Evolutionary conservation across 2,329 filamentous ascomycete species (phyloP), one percentile per base, ranked within the genome.

Genomic region (Nemania diffusa): DNA sequence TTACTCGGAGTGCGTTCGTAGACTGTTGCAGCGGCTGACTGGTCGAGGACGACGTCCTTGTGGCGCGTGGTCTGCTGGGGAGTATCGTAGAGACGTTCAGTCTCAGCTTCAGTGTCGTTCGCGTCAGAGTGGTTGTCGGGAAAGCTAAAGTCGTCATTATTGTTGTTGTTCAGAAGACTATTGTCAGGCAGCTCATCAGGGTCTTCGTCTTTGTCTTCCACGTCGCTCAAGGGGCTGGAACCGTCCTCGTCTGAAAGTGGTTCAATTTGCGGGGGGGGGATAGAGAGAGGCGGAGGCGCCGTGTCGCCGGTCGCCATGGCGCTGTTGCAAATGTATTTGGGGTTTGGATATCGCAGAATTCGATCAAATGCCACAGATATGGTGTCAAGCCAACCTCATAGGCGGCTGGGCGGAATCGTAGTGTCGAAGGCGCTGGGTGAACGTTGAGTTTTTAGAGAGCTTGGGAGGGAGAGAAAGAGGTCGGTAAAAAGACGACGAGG

Each of bases 211-310:
- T 88, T 88, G 75, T 97, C 92, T 76, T 94, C 94, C 64, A 97
- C 92, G 74, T 97, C 95, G 82, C 93, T 97, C 73, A 98, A 85
- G 75, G 94, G 96, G 80, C 95, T 98, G 44, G 94, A 97, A 60
- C 91, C 92, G 74, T 90, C 89, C 73, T 87, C 86, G 69, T 83
- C 82, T 74, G 87, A 86, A 70, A 81, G 80, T 57, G 79, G 75
- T 67, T 82, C 79, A 70, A 81, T 80, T 66, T 77, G 76, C 57
- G 85, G 83, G 68, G 84, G 82, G 73, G 84, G 82, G 71, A 83
- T 83, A 73, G 82, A 80, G 73, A 82, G 80, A 76, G 82, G 80
- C 73, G 85, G 80, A 74, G 83, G 83, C 76, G 84, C 83, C 72
- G 80, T 79, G 69, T 81, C 81, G 76, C 77, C 79, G 53, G 85